phyloP scores from a whole-genome alignment of 208 protist genomes.

The Zelonia costaricensis region DNA sequence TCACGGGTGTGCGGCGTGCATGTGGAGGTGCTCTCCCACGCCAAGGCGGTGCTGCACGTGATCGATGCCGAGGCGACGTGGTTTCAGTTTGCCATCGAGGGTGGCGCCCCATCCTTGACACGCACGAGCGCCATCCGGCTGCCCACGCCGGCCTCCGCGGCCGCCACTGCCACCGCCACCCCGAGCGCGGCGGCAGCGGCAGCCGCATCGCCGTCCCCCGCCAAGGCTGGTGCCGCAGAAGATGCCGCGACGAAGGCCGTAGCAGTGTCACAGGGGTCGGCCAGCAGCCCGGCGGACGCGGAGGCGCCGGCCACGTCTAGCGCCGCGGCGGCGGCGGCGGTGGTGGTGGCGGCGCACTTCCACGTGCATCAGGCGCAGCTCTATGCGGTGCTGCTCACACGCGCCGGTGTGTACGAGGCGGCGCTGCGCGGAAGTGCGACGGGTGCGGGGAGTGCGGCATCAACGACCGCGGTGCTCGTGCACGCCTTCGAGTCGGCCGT shows the following conservation, averaged over 20 bases:
- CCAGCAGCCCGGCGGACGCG: background rate
- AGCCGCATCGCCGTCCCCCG: background rate
- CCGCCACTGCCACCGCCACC: background rate
- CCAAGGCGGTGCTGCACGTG: conserved; percentile 55
- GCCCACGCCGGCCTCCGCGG: background rate
- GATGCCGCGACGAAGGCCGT: background rate
- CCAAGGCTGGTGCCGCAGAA: background rate
- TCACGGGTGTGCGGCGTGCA: conserved; percentile 64
- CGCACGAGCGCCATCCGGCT: conserved; percentile 18
- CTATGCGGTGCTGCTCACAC: conserved; percentile 69
- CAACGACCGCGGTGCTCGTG: conserved; percentile 28
- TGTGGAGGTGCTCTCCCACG: conserved; percentile 14
- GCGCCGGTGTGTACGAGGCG: conserved; percentile 47
- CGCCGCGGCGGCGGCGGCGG: background rate
- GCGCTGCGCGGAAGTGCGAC: conserved; percentile 18
- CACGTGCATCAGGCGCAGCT: conserved; percentile 45
- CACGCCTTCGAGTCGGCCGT: conserved; percentile 35
- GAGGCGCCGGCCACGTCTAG: background rate
- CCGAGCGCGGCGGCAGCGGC: background rate
- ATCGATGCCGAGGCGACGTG: conserved; percentile 75
- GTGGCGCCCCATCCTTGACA: conserved; percentile 15
- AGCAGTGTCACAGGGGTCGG: background rate
- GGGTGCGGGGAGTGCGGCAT: background rate
- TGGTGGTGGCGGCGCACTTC: conserved; percentile 39
- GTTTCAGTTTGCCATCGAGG: conserved; percentile 57